A percentile compares a stretch with the other conserved stretches of the same genome.
These are phyloP conservation scores for Cladosporium sp. DNA, from an alignment of 2,329 filamentous ascomycete species.

Conservation along the genomic window DNA sequence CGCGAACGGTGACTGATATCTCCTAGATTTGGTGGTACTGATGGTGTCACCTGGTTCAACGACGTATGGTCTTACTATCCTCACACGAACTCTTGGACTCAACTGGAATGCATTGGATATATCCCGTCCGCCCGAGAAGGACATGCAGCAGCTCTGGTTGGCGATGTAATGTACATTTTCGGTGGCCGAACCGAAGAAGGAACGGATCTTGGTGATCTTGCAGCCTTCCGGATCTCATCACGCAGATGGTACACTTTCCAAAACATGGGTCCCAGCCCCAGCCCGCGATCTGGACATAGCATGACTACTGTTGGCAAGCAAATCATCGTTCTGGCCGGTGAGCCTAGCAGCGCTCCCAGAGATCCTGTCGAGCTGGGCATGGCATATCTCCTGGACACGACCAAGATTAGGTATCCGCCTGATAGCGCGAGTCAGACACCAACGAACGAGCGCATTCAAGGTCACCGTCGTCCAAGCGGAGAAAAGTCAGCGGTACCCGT, in stretches of 20 bases:
- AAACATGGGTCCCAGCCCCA: slow-evolving; percentile 97
- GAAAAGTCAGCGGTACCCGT: slow-evolving; percentile 28
- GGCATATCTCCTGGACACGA: slow-evolving; percentile 89
- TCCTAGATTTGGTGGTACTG: slow-evolving; percentile 91
- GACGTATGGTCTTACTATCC: slow-evolving; percentile 98
- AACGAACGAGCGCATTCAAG: slow-evolving; percentile 34
- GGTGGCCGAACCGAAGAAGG: slow-evolving; percentile 94
- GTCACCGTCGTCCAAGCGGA: slow-evolving; percentile 35
- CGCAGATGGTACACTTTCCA: slow-evolving; percentile 98
- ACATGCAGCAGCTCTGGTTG: slow-evolving; percentile 87
- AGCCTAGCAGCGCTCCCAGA: slow-evolving; percentile 83
- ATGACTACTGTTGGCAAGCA: slow-evolving; percentile 96
- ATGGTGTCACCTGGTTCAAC: slow-evolving; percentile 96
- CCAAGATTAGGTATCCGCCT: slow-evolving; percentile 88
- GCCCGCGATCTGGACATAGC: slow-evolving; percentile 89
- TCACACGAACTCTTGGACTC: slow-evolving; percentile 75
- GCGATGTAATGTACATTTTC: slow-evolving; percentile 99
- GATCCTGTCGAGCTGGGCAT: slow-evolving; percentile 82
- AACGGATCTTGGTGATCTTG: slow-evolving; percentile 85
- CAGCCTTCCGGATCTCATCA: slow-evolving; percentile 78
- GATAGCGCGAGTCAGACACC: slow-evolving; percentile 51
- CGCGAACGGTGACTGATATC: slow-evolving; percentile 21
- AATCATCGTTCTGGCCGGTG: slow-evolving; percentile 87
- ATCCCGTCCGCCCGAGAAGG: slow-evolving; percentile 93
- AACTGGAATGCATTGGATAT: slow-evolving; percentile 95